Conservation (phyloP, 2,329 filamentous ascomycete genomes). For the Talaromyces sp. region DNA sequence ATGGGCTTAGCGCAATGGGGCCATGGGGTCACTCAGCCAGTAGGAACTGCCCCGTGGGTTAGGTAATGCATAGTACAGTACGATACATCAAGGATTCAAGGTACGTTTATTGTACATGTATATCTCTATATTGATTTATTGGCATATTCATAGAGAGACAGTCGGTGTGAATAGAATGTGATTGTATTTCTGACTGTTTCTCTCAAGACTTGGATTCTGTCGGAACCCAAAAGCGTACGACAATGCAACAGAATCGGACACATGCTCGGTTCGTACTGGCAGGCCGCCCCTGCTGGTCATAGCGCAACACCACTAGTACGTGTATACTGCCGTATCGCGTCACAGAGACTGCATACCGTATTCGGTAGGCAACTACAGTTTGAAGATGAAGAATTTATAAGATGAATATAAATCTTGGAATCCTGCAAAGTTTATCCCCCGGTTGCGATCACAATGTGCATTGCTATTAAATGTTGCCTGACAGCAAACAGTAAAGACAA, state of each 20-base stretch:
- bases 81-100: neutral
- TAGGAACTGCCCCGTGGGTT: neutral
- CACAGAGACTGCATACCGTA: neutral
- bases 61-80: neutral
- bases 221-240: neutral
- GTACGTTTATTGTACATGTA: neutral
- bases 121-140: too few species aligned
- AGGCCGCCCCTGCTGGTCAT: neutral
- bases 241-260: neutral
- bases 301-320: neutral
- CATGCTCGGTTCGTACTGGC: neutral
- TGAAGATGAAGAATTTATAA: too few species aligned
- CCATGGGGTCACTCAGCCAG: neutral
- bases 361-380: neutral
- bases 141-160: too few species aligned
- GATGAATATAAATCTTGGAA: too few species aligned
- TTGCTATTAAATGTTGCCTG: neutral
- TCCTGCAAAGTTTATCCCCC: too few species aligned
- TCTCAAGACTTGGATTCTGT: too few species aligned
- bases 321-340: neutral
- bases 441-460: neutral
- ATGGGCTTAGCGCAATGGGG: neutral
- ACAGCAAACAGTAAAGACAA: neutral
- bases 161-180: too few species aligned
- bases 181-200: too few species aligned